Base-by-base conservation (phyloP, 345 rosid genomes). In the Passiflora organensis region DNA sequence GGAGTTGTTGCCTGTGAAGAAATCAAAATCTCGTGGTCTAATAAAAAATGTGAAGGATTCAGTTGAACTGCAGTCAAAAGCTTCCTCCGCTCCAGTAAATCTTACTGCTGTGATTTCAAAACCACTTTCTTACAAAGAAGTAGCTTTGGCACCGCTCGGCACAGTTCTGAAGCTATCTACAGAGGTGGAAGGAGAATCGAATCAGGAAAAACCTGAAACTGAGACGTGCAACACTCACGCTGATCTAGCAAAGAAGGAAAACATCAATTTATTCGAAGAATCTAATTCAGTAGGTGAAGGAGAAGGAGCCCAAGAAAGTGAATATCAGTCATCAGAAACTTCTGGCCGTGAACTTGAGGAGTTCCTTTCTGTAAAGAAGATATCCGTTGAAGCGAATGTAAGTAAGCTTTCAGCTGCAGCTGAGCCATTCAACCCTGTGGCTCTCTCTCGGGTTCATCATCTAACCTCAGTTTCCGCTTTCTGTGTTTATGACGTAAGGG, bases 401-500 rank as follows among this genome's bases (percentile, higher is more conserved):
- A 84, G 85, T 19, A 81, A 78, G 76, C 81, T 81, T 53, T 84
- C 87, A 5, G 87, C 91, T 24, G 70, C 87, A 32, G 87, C 87
- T 9, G 79, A 81, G 44, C 87, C 91, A 43, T 81, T 79, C 72
- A 79, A 51, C 20, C 91, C 91, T 0, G 78, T 72, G 58, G 55
- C 59, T 16, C 51, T 58, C 50, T 54, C 77, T 49, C 50, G 28
- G 57, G 56, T 53, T 58, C 70, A 59, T 37, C 68, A 54, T 6
- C 34, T 72, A 42, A 78, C 62, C 34, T 49, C 78, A 0, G 68
- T 52, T 46, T 60, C 83, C 13, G 51, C 61, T 58, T 55, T 83
- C 1, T 37, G 74, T 52, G 59, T 76, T 51, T 76, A 74, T 59
- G 83, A 79, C 56, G 77, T 71, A 16, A 48, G 68, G 50, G 68